These are phyloP conservation scores for Cenchrus purpureus DNA, from an alignment of 176 grass and related monocot genomes.

Conservation along the genomic window DNA sequence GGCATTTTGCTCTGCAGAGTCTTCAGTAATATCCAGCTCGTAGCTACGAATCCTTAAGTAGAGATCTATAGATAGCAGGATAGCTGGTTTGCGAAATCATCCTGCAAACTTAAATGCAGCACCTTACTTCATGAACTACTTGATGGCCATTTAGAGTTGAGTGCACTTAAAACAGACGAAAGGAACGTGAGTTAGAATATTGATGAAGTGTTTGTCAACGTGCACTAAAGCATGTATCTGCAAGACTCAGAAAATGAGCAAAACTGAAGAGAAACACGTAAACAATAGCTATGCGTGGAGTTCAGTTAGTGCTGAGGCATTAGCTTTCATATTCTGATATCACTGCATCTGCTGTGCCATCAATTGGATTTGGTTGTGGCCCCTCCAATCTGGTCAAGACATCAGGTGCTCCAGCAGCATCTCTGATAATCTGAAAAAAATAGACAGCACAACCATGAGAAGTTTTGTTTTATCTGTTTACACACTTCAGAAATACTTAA, in stretches of 20 bases:
- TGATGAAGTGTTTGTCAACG: neutral
- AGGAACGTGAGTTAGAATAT: neutral
- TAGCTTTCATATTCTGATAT: constrained; percentile 93
- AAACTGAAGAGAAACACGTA: neutral
- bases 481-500: neutral
- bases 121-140: neutral
- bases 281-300: constrained; percentile 6
- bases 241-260: neutral
- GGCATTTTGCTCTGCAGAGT: neutral
- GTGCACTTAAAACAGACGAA: neutral
- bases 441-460: constrained; percentile 6
- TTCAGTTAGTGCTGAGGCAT: constrained; percentile 16
- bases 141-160: neutral
- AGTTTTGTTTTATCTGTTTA: neutral
- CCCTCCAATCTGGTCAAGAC: constrained; percentile 86
- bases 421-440: constrained; percentile 81
- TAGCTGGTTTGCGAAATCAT: neutral
- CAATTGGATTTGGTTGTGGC: constrained; percentile 34
- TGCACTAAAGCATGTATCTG: constrained; percentile 11
- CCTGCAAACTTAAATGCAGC: neutral
- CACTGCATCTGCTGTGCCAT: constrained; percentile 50
- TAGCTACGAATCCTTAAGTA: neutral
- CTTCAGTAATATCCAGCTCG: neutral
- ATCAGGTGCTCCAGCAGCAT: constrained; percentile 86
- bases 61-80: neutral